Conservation (phyloP, 441 rosid species). For the Capsella rubella region DNA sequence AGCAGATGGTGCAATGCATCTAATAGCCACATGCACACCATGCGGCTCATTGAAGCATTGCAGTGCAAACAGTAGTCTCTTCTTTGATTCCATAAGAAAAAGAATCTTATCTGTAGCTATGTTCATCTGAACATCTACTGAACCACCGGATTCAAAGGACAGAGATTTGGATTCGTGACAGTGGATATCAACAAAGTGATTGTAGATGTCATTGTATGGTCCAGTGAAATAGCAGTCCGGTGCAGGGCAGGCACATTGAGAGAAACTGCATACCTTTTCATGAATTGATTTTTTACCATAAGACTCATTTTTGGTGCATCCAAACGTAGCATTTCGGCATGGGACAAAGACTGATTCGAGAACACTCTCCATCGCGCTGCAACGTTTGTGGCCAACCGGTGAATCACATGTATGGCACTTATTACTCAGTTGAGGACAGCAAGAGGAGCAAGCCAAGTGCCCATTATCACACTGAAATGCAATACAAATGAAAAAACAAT, state of each 20-base stretch:
- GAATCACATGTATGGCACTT: constrained; percentile 55
- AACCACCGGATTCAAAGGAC: constrained; percentile 1
- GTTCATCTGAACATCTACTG: constrained; percentile 18
- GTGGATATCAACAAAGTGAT: not conserved
- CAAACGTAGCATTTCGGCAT: constrained; percentile 52
- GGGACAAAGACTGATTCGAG: constrained; percentile 51
- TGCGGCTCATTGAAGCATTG: constrained; percentile 18
- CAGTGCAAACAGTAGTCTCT: constrained; percentile 1
- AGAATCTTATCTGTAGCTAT: not conserved
- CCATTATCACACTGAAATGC: not conserved
- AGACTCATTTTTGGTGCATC: constrained; percentile 48
- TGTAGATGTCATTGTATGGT: not conserved
- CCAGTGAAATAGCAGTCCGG: not conserved
- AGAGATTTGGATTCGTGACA: not conserved
- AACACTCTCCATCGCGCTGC: constrained; percentile 68
- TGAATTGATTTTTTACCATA: constrained; percentile 49
- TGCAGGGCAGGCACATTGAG: constrained; percentile 4
- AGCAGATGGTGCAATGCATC: constrained; percentile 27
- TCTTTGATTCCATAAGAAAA: not conserved
- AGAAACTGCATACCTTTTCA: constrained; percentile 29
- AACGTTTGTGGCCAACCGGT: constrained; percentile 62
- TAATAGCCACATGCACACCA: constrained; percentile 21
- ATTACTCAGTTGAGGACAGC: constrained; percentile 51
- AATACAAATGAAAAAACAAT: not conserved
- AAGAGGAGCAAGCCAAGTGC: constrained; percentile 47